Conservation (phyloP, 768 basidiomycete species). For the Amanita jacksonii region DNA sequence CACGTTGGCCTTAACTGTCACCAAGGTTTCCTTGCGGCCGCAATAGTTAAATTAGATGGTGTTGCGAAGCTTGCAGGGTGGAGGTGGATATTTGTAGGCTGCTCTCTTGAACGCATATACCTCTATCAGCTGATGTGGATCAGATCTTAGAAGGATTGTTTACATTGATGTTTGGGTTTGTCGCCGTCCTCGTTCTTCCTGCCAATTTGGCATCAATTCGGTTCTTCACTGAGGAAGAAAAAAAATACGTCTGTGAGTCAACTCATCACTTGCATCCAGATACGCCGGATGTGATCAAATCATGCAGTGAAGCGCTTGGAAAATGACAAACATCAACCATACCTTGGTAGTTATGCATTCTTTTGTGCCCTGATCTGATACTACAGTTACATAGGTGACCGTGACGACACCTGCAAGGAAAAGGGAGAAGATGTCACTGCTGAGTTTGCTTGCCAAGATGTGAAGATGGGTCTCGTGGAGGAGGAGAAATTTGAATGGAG, state of each 20-base stretch:
- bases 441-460: background rate
- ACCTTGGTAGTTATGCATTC: no score
- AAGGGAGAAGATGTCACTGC: no score
- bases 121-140: slow-evolving; percentile 1
- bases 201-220: slow-evolving; percentile 36
- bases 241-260: slow-evolving; percentile 38
- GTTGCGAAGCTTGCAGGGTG: slow-evolving; percentile 43
- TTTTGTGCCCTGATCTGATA: no score
- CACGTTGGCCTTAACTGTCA: background rate
- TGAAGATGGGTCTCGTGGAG: background rate
- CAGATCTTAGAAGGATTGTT: slow-evolving; percentile 57
- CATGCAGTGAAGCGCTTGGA: slow-evolving; percentile 30
- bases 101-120: background rate
- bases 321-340: no score
- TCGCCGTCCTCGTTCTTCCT: slow-evolving; percentile 37
- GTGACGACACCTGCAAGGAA: no score
- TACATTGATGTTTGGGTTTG: slow-evolving; percentile 34
- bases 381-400: no score
- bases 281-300: background rate
- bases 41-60: slow-evolving; percentile 52
- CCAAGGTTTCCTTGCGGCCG: slow-evolving; percentile 53
- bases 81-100: slow-evolving; percentile 58
- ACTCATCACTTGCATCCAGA: background rate
- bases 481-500: slow-evolving; percentile 43
- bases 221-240: slow-evolving; percentile 49